Percentiles rank a stretch among this genome's conserved stretches.
Conservation (phyloP, 441 rosid species). For the Breynia disticha region DNA sequence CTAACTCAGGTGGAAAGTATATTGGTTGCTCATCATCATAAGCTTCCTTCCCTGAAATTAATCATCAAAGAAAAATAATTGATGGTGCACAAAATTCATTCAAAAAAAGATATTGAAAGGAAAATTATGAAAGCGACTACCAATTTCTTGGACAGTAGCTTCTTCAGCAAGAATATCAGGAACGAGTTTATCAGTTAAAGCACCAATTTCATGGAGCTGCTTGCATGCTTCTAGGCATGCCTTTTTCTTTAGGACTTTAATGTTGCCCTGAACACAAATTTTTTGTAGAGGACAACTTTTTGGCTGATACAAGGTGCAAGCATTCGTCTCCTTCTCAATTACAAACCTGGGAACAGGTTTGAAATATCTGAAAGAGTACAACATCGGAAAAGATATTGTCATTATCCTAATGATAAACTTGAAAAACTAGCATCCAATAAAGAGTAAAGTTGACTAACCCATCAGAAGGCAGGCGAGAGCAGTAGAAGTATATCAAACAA, state of each 20-base stretch:
- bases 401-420: neutral
- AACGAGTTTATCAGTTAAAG: constrained; percentile 75
- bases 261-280: constrained; percentile 33
- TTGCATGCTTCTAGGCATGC: constrained; percentile 89
- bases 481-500: constrained; percentile 58
- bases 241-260: constrained; percentile 44
- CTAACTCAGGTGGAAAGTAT: constrained; percentile 69
- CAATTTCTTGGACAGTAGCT: constrained; percentile 30
- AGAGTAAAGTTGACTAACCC: constrained; percentile 39
- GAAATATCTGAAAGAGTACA: constrained; percentile 43
- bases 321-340: constrained; percentile 33
- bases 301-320: constrained; percentile 56
- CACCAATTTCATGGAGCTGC: constrained; percentile 55
- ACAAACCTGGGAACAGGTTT: constrained; percentile 65
- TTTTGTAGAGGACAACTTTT: constrained; percentile 53
- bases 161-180: constrained; percentile 65
- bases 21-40: constrained; percentile 50
- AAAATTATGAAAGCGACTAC: constrained; percentile 18
- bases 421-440: neutral
- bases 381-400: neutral
- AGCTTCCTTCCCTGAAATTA: constrained; percentile 29
- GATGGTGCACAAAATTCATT: neutral
- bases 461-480: constrained; percentile 87
- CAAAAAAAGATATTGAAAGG: constrained; percentile 4
- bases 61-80: constrained; percentile 3